These are phyloP conservation scores for Candida namnaoensis DNA, from an alignment of 805 yeast species.

Conservation along the genomic window DNA sequence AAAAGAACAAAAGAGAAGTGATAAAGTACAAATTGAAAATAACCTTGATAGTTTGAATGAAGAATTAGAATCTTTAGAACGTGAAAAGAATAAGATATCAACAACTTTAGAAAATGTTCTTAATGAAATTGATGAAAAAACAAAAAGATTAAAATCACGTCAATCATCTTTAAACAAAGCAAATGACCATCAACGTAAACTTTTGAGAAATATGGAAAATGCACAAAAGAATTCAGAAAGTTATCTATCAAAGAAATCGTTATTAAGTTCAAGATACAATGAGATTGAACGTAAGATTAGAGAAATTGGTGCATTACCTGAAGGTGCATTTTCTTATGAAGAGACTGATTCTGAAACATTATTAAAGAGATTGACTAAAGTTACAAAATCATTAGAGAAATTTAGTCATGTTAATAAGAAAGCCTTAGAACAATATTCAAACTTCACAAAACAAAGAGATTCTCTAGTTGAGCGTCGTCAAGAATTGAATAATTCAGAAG, in stretches of 20 bases:
- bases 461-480: slow-evolving; percentile 54
- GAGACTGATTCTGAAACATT: slow-evolving; percentile 41
- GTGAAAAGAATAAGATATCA: slow-evolving; percentile 20
- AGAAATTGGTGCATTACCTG: slow-evolving; percentile 85
- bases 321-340: slow-evolving; percentile 61
- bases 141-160: slow-evolving; percentile 19
- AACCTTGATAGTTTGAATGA: slow-evolving; percentile 10
- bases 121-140: slow-evolving; percentile 14
- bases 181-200: slow-evolving; percentile 46
- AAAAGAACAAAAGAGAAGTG: slow-evolving; percentile 8
- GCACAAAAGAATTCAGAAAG: slow-evolving; percentile 60
- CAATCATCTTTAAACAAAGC: slow-evolving; percentile 36
- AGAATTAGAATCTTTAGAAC: slow-evolving; percentile 18
- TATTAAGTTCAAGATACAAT: slow-evolving; percentile 53
- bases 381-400: slow-evolving; percentile 48
- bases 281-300: slow-evolving; percentile 67
- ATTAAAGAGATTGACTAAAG: slow-evolving; percentile 40
- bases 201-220: slow-evolving; percentile 48
- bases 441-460: slow-evolving; percentile 65
- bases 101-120: slow-evolving; percentile 8
- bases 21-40: slow-evolving; percentile 7
- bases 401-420: slow-evolving; percentile 79
- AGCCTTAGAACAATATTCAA: slow-evolving; percentile 76
- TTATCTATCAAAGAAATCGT: slow-evolving; percentile 49
- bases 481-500: slow-evolving; percentile 63